Evolutionary conservation across 2,329 filamentous ascomycete species (phyloP), one percentile per base, ranked within the genome.

Genomic region (Colletotrichum lupini): DNA sequence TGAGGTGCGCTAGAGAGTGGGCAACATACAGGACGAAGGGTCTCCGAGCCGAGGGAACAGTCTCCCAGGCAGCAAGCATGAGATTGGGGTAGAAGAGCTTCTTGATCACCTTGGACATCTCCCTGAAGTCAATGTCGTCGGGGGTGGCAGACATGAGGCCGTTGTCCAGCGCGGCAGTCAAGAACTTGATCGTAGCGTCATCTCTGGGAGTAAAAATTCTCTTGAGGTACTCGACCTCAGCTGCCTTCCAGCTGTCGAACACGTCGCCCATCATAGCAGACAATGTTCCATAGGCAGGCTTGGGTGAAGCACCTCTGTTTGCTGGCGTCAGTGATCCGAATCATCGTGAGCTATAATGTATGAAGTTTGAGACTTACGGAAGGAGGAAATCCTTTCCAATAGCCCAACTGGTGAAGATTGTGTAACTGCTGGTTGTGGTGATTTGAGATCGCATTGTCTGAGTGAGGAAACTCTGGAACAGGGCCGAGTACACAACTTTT

Each of bases 341-440:
- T 19, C 3, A 19, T 19, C 14, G 3, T 42, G 37, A 42, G 37
- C 14, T 3, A 32, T n/a, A 5, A 22, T 6, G 0, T 55, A 7
- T 49, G 52, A 5, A 22, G 16, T 3, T 42, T 2, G 1, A 4
- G 37, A 49, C 63, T 59, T 59, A 68, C 67, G 67, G 67, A 3
- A 68, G 59, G 22, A 68, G 16, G n/a, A 46, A 68, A 14, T 68
- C 67, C 67, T 68, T 68, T 28, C 59, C 67, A n/a, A 68, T 35
- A 3, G 67, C 67, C 67, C 67, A 65, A 30, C 49, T 32, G 12
- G 67, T 68, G 9, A 68, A 64, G 59, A 68, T 57, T 22, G 24
- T 49, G 35, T 68, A 68, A 68, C 67, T 65, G 8, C 4, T 24
- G 0, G 59, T 64, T 5, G 67, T 49, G 5, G 60, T 68, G 8